Base-by-base conservation (phyloP, 148 eudicot species). In the Fagopyrum esculentum region DNA sequence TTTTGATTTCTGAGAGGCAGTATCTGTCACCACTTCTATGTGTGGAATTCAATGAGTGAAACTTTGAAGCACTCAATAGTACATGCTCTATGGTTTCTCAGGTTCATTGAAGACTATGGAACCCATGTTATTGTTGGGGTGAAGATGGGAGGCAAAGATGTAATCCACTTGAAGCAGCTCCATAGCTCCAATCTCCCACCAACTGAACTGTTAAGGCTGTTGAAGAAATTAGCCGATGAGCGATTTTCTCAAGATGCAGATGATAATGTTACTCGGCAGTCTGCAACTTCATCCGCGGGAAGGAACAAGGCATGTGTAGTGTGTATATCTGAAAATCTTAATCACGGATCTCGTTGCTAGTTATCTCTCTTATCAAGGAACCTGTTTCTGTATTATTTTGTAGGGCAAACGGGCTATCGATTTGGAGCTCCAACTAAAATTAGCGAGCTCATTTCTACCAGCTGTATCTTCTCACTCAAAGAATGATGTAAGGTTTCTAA, bases 61-160 rank as follows among this genome's bases (percentile, higher is more conserved):
- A 22, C 64, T 22, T 0, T 59, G 64, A 61, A 40, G 19, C 19
- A 15, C 71, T 66, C 17, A 66, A 11, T 66, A 15, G 9, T 40
- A 66, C 71, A 66, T 35, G 3, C 43, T 66, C 19, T 66, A 3
- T 66, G 71, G 10, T 66, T 82, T 83, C 76, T 70, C 96, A 95
- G 99, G 90, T 95, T 95, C 77, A 95, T 95, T 76, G 96, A 90
- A 4, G 92, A 87, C 70, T 92, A 86, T 78, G 99, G 99, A 71
- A 92, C 99, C 46, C 99, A 95, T 84, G 76, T 95, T 57, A 81
- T 95, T 75, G 90, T 89, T 75, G 98, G 98, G 81, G 90, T 91
- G 77, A 94, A 88, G 85, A 94, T 94, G 85, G 98, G 98, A 70
- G 98, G 98, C 63, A 95, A 95, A 82, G 97, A 95, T 87, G 97